Evolutionary conservation across 2,329 filamentous ascomycete genomes (phyloP), one percentile per base, ranked within the genome.

Genomic region (Exophiala sideris): DNA sequence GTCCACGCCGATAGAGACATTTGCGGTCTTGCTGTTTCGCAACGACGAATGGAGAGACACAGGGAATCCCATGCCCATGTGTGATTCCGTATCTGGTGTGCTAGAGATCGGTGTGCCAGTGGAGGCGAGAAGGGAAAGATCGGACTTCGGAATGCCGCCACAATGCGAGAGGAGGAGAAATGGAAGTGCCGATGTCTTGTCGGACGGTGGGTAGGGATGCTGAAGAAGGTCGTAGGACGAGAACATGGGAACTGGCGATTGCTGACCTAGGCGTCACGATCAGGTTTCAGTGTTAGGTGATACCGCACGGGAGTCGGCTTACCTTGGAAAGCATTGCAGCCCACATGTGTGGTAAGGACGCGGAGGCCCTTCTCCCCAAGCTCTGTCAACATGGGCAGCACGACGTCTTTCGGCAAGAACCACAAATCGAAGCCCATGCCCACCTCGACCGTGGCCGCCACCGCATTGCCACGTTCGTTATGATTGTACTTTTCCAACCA

Each of bases 81-180:
- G 76, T 8, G 78, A 62, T 60, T 81, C 78, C 0, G 76, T 76
- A n/a, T 73, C 73, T 0, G 78, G 77, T 0, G 78, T 80, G 12
- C 66, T 69, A 2, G 73, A 75, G 12, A 79, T 63, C 33, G 56
- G 63, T 0, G 61, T 54, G 2, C 56, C 52, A 2, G 50, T 50
- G 12, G 62, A 21, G 4, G 52, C 52, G 12, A 68, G 53, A 4
- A 60, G 58, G 8, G 61, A 24, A 3, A 59, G 48, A 16, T 69
- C 66, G 6, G 68, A 63, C 2, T 50, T 8, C 1, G 59, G 50
- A 5, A 63, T 33, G 10, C 61, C 60, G 20, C 45, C 67, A 69
- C 59, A 69, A 50, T 78, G 76, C 3, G 71, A 74, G 21, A 78
- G 60, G 14, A 79, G 62, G 35, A 76, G 65, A 32, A 70, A 67